Conservation (phyloP, 371 early-diverging fungal genomes). For the Saksenaea vasiformis region DNA sequence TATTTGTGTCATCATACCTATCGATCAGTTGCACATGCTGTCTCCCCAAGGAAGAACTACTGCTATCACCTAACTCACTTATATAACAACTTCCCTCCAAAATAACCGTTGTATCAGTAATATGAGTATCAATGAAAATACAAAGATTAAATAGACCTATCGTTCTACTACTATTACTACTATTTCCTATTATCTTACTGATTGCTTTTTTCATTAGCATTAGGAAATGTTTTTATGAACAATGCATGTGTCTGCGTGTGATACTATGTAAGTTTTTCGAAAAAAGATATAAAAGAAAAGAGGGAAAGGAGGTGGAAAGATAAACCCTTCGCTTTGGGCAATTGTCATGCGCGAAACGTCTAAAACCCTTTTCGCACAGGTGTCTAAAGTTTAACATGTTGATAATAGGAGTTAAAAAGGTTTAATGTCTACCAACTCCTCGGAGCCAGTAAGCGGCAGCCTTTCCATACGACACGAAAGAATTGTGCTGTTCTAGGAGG, state of each 20-base stretch:
- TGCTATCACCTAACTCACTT: not conserved
- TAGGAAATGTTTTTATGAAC: too few relatives aligned
- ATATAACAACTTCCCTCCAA: not conserved
- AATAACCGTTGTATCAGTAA: not conserved
- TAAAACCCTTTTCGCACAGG: not conserved
- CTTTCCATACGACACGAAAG: not conserved
- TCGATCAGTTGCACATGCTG: not conserved
- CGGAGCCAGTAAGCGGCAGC: not conserved
- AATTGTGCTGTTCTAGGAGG: not conserved
- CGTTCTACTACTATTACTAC: too few relatives aligned
- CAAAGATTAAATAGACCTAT: too few relatives aligned
- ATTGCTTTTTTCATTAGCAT: too few relatives aligned
- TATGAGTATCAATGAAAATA: too few relatives aligned
- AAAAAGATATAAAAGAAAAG: too few relatives aligned
- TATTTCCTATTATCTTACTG: too few relatives aligned
- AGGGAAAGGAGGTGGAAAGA: not conserved
- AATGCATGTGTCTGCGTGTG: too few relatives aligned
- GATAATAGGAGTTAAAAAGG: not conserved
- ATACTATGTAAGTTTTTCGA: too few relatives aligned
- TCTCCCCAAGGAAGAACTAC: not conserved
- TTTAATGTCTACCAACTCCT: not conserved
- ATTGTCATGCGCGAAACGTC: not conserved
- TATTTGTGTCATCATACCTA: not conserved
- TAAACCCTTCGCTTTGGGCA: not conserved
- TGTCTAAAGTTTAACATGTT: not conserved